These are phyloP conservation scores for Beta corolliflora DNA, from an alignment of 179 eudicot species.

Conservation along the genomic window DNA sequence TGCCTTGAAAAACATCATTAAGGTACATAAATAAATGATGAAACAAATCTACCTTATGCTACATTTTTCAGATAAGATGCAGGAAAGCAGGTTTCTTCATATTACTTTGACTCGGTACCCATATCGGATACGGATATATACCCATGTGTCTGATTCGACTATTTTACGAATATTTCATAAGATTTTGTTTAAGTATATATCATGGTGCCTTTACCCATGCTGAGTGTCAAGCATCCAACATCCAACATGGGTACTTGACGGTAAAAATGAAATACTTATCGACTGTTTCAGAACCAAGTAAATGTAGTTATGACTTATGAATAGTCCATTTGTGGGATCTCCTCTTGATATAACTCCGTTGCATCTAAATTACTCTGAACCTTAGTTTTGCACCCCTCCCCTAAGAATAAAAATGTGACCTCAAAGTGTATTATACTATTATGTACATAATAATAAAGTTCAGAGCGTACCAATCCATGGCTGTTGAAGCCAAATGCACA, in stretches of 20 bases:
- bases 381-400: not conserved
- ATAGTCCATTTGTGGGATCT: not conserved
- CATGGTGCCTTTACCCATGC: too few relatives aligned
- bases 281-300: not conserved
- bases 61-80: not conserved
- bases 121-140: too few relatives aligned
- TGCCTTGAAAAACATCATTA: constrained; percentile 48
- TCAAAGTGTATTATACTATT: not conserved
- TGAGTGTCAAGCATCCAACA: too few relatives aligned
- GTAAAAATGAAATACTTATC: too few relatives aligned
- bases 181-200: too few relatives aligned
- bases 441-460: not conserved
- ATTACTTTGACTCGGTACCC: too few relatives aligned
- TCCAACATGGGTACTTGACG: too few relatives aligned
- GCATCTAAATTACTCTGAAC: too few relatives aligned
- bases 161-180: too few relatives aligned
- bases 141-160: too few relatives aligned
- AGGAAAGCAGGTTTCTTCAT: not conserved
- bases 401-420: not conserved
- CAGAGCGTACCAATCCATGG: constrained; percentile 66
- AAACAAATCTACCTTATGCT: not conserved
- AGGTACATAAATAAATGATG: constrained; percentile 14
- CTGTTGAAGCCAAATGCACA: constrained; percentile 92
- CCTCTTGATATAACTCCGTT: not conserved
- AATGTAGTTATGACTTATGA: not conserved